These are phyloP conservation scores for Hemerocallis citrina DNA, from an alignment of 106 monocot genomes.

Conservation along the genomic window DNA sequence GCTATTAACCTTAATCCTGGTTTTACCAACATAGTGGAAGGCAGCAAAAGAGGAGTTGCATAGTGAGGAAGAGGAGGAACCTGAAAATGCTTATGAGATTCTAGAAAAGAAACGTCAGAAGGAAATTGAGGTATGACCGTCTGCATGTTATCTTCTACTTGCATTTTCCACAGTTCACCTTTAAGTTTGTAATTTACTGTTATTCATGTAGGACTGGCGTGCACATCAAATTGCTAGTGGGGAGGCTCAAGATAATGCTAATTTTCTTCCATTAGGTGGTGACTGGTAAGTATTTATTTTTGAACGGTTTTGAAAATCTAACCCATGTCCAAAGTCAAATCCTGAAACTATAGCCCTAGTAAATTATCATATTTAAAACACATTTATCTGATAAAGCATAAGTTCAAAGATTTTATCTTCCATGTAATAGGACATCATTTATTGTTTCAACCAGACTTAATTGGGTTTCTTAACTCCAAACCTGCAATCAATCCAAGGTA, in stretches of 20 bases:
- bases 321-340: too few species aligned
- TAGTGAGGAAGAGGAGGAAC: slow-evolving; percentile 72
- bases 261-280: slow-evolving; percentile 89
- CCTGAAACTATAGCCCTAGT: too few species aligned
- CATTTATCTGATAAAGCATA: too few species aligned
- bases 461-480: too few species aligned
- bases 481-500: too few species aligned
- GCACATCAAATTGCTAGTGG: slow-evolving; percentile 72
- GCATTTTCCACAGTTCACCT: background rate
- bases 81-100: slow-evolving; percentile 57
- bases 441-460: too few species aligned
- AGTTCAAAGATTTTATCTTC: too few species aligned
- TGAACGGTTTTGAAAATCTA: background rate
- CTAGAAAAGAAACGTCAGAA: slow-evolving; percentile 83
- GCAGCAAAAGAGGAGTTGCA: slow-evolving; percentile 96
- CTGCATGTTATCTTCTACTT: background rate
- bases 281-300: slow-evolving; percentile 57
- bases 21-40: slow-evolving; percentile 62
- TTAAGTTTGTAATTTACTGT: background rate
- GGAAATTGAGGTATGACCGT: slow-evolving; percentile 70
- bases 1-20: background rate
- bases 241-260: slow-evolving; percentile 92
- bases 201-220: slow-evolving; percentile 59
- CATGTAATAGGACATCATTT: too few species aligned
- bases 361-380: too few species aligned